These are phyloP conservation scores for Centella asiatica DNA, from an alignment of 129 eudicot genomes.

Conservation along the genomic window DNA sequence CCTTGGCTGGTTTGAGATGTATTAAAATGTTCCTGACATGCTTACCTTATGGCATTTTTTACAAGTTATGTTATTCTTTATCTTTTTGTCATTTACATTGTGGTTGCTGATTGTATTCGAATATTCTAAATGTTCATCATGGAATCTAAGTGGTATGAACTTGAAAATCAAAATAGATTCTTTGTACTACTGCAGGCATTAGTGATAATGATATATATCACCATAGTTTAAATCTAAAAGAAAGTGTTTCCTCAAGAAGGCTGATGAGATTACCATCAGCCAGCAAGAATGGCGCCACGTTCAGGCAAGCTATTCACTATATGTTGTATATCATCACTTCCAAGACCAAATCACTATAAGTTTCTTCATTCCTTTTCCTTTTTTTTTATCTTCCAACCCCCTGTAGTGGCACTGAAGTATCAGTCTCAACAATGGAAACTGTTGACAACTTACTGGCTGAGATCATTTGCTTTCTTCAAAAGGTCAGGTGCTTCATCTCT, in stretches of 20 bases:
- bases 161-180: not conserved
- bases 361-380: conserved; percentile 12
- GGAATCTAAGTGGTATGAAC: not conserved
- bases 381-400: conserved; percentile 17
- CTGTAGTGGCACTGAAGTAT: conserved; percentile 93
- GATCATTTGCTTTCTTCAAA: conserved; percentile 36
- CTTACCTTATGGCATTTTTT: too few relatives aligned
- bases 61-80: too few relatives aligned
- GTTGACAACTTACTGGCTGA: conserved; percentile 36
- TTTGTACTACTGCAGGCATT: conserved; percentile 31
- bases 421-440: conserved; percentile 35
- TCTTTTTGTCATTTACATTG: not conserved
- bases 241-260: conserved; percentile 34
- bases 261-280: conserved; percentile 40
- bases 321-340: conserved; percentile 4
- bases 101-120: not conserved
- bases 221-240: conserved; percentile 53
- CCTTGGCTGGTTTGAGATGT: too few relatives aligned
- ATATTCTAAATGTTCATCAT: not conserved
- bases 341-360: not conserved
- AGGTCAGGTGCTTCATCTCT: conserved; percentile 39
- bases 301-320: conserved; percentile 48
- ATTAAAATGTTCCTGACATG: too few relatives aligned
- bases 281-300: conserved; percentile 65
- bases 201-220: conserved; percentile 55